phyloP scores from a whole-genome alignment of 2,329 filamentous ascomycete genomes.

The Aspergillus vadensis region DNA sequence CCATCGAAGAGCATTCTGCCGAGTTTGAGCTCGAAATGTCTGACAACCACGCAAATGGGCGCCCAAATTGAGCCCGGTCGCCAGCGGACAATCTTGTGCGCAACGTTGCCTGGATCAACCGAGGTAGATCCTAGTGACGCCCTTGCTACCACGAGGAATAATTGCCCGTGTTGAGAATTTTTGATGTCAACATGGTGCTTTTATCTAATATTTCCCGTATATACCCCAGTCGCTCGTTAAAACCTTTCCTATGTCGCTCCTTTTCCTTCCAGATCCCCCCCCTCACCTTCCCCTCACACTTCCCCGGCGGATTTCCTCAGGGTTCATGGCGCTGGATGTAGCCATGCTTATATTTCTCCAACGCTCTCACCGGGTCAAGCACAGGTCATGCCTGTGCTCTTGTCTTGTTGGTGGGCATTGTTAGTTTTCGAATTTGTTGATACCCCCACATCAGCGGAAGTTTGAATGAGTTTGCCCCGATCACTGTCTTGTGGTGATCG shows the following conservation, averaged over 20 bases:
- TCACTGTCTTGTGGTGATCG: conserved; percentile 12
- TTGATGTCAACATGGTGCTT: background rate
- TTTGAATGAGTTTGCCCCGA: conserved; percentile 25
- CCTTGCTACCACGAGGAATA: background rate
- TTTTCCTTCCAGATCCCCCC: conserved; percentile 12
- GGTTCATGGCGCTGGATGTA: conserved; percentile 14
- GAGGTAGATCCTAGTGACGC: background rate
- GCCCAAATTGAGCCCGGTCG: conserved; percentile 11
- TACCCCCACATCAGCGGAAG: conserved; percentile 28
- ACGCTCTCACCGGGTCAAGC: conserved; percentile 9
- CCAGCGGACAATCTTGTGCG: background rate
- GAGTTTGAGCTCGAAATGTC: conserved; percentile 61
- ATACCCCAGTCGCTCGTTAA: conserved; percentile 18
- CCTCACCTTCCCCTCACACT: conserved; percentile 4
- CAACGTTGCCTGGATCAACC: background rate
- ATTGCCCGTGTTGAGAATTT: background rate
- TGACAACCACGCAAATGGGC: conserved; percentile 23
- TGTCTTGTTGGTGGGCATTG: conserved; percentile 19
- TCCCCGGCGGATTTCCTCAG: conserved; percentile 9
- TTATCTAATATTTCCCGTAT: conserved; percentile 12
- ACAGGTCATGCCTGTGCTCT: conserved; percentile 6
- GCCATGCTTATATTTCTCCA: conserved; percentile 12
- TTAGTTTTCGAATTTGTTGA: conserved; percentile 28
- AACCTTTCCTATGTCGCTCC: conserved; percentile 13
- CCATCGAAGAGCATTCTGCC: conserved; percentile 33